Evolutionary conservation across 805 yeast genomes (phyloP).

Genomic region (Lachancea sp.): DNA sequence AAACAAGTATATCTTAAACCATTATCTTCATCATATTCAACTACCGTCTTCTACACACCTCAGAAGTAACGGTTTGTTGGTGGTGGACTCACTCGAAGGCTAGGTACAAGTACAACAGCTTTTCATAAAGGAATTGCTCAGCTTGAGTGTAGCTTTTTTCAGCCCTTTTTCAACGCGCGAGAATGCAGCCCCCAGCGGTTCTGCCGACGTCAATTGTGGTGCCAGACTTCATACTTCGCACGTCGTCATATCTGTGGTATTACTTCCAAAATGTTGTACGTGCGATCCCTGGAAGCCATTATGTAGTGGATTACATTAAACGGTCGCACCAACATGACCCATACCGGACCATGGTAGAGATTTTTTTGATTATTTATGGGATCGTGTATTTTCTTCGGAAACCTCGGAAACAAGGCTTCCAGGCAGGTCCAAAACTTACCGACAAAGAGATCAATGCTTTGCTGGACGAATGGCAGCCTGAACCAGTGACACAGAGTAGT

Average conservation of each 20-base stretch:
- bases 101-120: too few relatives aligned
- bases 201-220: constrained; percentile 28
- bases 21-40: too few relatives aligned
- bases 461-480: constrained; percentile 89
- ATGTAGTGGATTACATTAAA: constrained; percentile 59
- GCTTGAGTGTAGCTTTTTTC: too few relatives aligned
- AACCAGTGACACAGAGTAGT: constrained; percentile 60
- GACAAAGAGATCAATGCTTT: constrained; percentile 70
- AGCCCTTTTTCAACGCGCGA: not conserved
- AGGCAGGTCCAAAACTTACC: constrained; percentile 59
- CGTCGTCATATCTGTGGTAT: constrained; percentile 23
- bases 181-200: constrained; percentile 21
- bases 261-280: constrained; percentile 14
- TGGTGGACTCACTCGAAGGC: too few relatives aligned
- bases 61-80: too few relatives aligned
- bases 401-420: constrained; percentile 68
- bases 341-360: constrained; percentile 75
- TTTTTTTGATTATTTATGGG: constrained; percentile 72
- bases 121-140: too few relatives aligned
- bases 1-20: too few relatives aligned
- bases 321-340: constrained; percentile 94
- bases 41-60: too few relatives aligned
- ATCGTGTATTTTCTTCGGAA: constrained; percentile 65
- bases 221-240: constrained; percentile 20
- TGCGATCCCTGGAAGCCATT: constrained; percentile 27